phyloP scores from a whole-genome alignment of 345 rosid species.

The Aquilaria sinensis region DNA sequence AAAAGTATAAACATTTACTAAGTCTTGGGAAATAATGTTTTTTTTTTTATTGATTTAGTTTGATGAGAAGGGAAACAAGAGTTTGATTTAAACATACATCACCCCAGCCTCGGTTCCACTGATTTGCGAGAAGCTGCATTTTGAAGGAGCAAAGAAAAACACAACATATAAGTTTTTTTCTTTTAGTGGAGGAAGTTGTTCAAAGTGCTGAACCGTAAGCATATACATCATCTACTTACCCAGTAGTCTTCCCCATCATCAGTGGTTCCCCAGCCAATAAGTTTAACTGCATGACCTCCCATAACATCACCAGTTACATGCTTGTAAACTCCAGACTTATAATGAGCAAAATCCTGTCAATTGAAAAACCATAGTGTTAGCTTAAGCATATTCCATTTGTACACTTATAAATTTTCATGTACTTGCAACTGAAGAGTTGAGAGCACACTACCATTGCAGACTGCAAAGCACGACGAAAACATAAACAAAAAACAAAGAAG shows the following conservation, averaged over 20 bases:
- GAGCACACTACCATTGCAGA: neutral
- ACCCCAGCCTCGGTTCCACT: slow-evolving; percentile 95
- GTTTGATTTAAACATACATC: slow-evolving; percentile 47
- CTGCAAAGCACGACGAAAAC: no score
- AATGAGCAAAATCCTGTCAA: slow-evolving; percentile 87
- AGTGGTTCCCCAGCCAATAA: slow-evolving; percentile 95
- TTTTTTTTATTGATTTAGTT: neutral
- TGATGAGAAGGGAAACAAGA: slow-evolving; percentile 1
- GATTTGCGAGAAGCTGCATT: slow-evolving; percentile 86
- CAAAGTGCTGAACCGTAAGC: neutral
- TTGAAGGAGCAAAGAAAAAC: slow-evolving; percentile 6
- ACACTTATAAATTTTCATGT: neutral
- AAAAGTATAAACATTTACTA: neutral
- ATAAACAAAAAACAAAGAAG: no score
- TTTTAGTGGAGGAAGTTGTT: neutral
- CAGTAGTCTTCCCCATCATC: slow-evolving; percentile 86
- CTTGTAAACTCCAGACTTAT: slow-evolving; percentile 90
- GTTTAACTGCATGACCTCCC: slow-evolving; percentile 97
- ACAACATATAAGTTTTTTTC: neutral
- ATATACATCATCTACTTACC: slow-evolving; percentile 33
- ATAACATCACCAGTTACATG: slow-evolving; percentile 61
- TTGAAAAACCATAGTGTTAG: slow-evolving; percentile 6
- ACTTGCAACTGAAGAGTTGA: neutral
- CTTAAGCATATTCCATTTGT: neutral
- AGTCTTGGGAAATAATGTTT: neutral